Conservation (phyloP, 805 yeast species). For the Candida pseudofarinosa region DNA sequence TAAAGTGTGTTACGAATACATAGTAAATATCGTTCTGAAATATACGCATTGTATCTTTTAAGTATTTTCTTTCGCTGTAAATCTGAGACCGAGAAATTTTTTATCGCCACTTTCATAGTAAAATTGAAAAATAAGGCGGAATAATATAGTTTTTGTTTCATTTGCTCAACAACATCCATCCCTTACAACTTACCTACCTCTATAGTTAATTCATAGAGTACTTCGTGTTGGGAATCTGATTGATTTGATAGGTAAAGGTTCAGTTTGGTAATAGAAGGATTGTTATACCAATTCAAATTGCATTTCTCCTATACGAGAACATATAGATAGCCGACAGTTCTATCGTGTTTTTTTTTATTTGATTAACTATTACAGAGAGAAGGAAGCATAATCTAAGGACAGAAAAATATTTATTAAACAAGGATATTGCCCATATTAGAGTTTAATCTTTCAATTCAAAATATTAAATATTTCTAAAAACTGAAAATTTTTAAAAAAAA, state of each 20-base stretch:
- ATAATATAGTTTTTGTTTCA: neutral
- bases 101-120: constrained; percentile 11
- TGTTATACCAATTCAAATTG: constrained; percentile 2
- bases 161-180: constrained; percentile 1
- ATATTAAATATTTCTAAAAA: neutral
- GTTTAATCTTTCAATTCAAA: neutral
- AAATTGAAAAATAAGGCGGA: neutral
- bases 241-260: neutral
- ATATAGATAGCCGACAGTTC: neutral
- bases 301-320: neutral
- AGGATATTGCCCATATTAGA: neutral
- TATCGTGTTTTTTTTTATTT: neutral
- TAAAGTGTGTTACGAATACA: constrained; percentile 2
- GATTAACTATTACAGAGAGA: neutral
- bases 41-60: neutral
- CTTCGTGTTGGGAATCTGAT: neutral
- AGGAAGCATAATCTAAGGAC: neutral
- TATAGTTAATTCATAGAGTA: constrained; percentile 1
- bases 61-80: constrained; percentile 4
- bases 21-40: neutral
- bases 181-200: constrained; percentile 3
- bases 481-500: constrained; percentile 12
- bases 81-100: constrained; percentile 7
- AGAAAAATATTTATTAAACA: neutral
- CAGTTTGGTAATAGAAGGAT: constrained; percentile 1